Base-by-base conservation (phyloP, 768 basidiomycete species). In the Podaxis sp. region DNA sequence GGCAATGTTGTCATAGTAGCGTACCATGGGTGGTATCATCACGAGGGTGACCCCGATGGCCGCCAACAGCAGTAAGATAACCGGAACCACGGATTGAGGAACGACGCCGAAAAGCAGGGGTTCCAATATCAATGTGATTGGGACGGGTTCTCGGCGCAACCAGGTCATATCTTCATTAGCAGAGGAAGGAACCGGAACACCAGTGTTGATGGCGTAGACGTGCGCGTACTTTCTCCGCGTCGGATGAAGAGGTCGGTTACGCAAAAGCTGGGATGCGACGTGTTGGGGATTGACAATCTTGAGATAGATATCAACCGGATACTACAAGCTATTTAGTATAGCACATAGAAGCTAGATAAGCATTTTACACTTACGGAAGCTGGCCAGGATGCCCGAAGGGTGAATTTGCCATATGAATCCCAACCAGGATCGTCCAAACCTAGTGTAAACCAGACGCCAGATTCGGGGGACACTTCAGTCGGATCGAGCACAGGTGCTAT, bases 101-200 rank as follows among this genome's bases (percentile, higher is more conserved):
- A 90, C 68, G 23, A 86, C 70, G 14, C 84, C 85, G n/a, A 84
- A 66, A 57, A 82, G 77, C 1, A 85, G 70, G 27, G 85, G 89
- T 65, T 90, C 89, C 47, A 90, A 67, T 18, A 76, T 70, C 14
- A 89, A 64, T 58, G 77, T 69, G 63, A 89, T 76, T 2, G 86
- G 77, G 4, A 89, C 78, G 0, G 68, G 55, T 25, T 66, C 63
- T n/a, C 64, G 73, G 13, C 56, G 61, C 14, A 65, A 47, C 32
- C 66, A 62, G n/a, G 63, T 64, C 28, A 65, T 42, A 42, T 63
- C 58, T 57, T 65, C 32, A 2, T 36, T 47, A 36, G 62, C 63
- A 55, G 64, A 46, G 36, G 61, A 61, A 23, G 83, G 84, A 1
- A 77, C 76, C 61, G 74, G 76, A 28, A 89, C 75, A 35, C 86